phyloP scores from a whole-genome alignment of 169 alveolate genomes.

The Eimeria necatrix region DNA sequence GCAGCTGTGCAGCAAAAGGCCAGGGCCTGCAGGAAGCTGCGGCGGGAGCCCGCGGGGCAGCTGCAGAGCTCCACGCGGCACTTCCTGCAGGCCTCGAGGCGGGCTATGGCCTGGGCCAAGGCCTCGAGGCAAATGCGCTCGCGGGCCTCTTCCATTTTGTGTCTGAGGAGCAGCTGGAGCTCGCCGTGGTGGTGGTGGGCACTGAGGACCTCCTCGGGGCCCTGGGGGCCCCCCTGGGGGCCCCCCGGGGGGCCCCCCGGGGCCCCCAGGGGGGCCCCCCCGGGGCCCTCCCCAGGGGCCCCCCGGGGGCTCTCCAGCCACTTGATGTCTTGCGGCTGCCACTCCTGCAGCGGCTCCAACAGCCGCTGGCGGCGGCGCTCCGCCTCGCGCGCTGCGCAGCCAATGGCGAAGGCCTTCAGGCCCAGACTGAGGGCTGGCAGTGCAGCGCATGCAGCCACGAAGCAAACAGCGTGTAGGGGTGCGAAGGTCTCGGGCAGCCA shows the following conservation, averaged over 20 bases:
- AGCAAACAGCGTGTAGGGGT: background rate
- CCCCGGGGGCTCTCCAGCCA: constrained; percentile 31
- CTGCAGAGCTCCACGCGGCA: constrained; percentile 22
- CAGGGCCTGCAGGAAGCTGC: background rate
- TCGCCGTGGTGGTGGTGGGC: background rate
- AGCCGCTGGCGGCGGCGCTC: background rate
- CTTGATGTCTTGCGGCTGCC: constrained; percentile 32
- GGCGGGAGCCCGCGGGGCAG: background rate
- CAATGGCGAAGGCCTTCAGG: background rate
- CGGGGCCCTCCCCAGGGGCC: background rate
- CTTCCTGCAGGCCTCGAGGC: background rate
- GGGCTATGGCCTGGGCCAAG: constrained; percentile 2
- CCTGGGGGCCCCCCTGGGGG: background rate
- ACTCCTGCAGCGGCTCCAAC: background rate
- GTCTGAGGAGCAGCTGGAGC: constrained; percentile 16
- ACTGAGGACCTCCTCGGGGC: background rate
- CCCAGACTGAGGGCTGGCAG: background rate
- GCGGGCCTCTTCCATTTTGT: constrained; percentile 10
- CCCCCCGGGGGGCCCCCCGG: background rate
- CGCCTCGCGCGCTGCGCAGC: background rate
- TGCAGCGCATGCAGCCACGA: background rate
- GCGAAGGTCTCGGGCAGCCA: constrained; percentile 31
- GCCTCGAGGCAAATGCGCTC: constrained; percentile 5
- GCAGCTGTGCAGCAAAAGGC: background rate
- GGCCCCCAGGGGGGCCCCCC: background rate